Evolutionary conservation across 2,329 filamentous ascomycete species (phyloP).

Genomic region (Aspergillus aculeatus): DNA sequence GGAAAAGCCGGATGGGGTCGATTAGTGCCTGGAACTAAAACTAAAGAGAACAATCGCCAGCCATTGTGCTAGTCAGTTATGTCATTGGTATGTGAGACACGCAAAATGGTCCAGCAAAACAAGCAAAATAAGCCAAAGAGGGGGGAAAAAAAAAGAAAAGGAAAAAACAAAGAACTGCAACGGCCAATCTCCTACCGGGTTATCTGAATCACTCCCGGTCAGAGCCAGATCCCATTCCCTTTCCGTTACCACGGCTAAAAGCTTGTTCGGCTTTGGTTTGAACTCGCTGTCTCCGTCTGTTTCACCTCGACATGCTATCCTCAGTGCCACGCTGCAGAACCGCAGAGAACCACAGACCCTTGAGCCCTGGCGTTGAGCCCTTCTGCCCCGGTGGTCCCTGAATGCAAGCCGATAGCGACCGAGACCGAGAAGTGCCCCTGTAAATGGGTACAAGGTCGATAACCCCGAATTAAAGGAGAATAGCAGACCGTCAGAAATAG

Average conservation of each 20-base stretch:
- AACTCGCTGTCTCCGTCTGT: neutral
- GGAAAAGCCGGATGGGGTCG: constrained; percentile 4
- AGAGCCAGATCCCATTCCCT: constrained; percentile 1
- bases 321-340: neutral
- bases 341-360: neutral
- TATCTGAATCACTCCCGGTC: neutral
- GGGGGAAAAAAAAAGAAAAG: too few relatives aligned
- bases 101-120: neutral
- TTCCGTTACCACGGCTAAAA: neutral
- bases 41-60: constrained; percentile 3
- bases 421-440: too few relatives aligned
- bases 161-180: neutral
- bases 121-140: too few relatives aligned
- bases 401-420: neutral
- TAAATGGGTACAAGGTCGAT: neutral
- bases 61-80: constrained; percentile 1
- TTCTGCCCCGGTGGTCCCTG: neutral
- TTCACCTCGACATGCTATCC: neutral
- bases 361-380: neutral
- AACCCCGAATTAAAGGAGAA: neutral
- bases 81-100: constrained; percentile 10
- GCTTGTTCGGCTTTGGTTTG: neutral
- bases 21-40: constrained; percentile 7
- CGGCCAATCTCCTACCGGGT: neutral
- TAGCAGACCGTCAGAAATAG: neutral